Evolutionary conservation across 352 stramenopile species (phyloP).

Genomic region (Phytophthora pseudosyringae): DNA sequence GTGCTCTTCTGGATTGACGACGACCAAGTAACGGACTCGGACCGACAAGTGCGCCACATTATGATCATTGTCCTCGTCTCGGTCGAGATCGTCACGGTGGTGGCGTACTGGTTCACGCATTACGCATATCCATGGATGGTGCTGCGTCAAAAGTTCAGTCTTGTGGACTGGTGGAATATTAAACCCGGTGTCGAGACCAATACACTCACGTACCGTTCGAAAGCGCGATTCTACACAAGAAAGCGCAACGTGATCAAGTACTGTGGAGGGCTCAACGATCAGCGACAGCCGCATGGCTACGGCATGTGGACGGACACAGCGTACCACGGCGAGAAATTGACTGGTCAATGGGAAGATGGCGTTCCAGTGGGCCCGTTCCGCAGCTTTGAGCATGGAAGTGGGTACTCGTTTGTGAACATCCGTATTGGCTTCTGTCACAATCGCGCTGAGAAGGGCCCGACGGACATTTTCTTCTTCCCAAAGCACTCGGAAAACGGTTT

Average conservation of each 20-base stretch:
- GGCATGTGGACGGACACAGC: conserved; percentile 77
- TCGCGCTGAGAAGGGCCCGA: conserved; percentile 38
- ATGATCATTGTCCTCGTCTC: conserved; percentile 46
- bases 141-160: conserved; percentile 48
- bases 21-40: conserved; percentile 27
- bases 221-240: conserved; percentile 50
- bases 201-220: conserved; percentile 55
- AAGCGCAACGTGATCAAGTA: conserved; percentile 67
- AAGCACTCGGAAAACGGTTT: conserved; percentile 50
- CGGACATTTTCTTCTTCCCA: conserved; percentile 56
- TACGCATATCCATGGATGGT: conserved; percentile 73
- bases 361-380: conserved; percentile 77
- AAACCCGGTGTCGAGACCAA: conserved; percentile 52
- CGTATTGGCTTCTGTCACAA: conserved; percentile 74
- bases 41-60: conserved; percentile 33
- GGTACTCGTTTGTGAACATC: conserved; percentile 81
- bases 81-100: conserved; percentile 56
- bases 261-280: conserved; percentile 62
- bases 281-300: conserved; percentile 64
- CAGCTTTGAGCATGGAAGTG: conserved; percentile 76
- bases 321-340: conserved; percentile 77
- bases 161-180: conserved; percentile 57
- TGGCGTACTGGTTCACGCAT: conserved; percentile 66
- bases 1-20: conserved; percentile 60
- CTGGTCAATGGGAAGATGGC: conserved; percentile 74